phyloP scores from a whole-genome alignment of 768 basidiomycete genomes.

The Coprinopsis strossmayeri region DNA sequence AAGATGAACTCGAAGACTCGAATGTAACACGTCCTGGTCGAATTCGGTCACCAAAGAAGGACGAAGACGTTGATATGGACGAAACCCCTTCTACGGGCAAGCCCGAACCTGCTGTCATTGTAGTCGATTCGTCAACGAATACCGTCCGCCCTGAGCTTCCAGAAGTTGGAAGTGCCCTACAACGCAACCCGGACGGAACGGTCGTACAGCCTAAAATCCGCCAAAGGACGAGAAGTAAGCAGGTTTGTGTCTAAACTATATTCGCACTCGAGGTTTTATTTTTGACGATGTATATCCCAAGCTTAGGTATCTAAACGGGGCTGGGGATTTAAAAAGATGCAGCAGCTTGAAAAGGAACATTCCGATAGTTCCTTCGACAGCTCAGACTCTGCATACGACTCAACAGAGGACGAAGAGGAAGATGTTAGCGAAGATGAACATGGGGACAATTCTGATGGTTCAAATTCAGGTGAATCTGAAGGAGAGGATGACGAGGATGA shows the following conservation, averaged over 20 bases:
- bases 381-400: slow-evolving; percentile 60
- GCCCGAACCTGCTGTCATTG: neutral
- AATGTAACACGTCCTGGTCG: no score
- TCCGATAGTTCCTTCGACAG: slow-evolving; percentile 69
- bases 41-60: slow-evolving; percentile 9
- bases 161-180: slow-evolving; percentile 57
- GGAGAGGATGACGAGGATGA: slow-evolving; percentile 17
- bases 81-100: neutral
- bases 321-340: slow-evolving; percentile 36
- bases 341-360: slow-evolving; percentile 20
- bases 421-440: slow-evolving; percentile 17
- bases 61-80: slow-evolving; percentile 6
- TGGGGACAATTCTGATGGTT: slow-evolving; percentile 14
- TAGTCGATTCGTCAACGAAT: no score
- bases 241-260: slow-evolving; percentile 28
- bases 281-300: neutral
- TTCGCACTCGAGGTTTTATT: neutral
- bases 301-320: slow-evolving; percentile 23
- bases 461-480: slow-evolving; percentile 16
- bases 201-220: slow-evolving; percentile 44
- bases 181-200: slow-evolving; percentile 59
- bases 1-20: slow-evolving; percentile 20
- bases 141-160: no score
- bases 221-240: slow-evolving; percentile 33
- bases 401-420: slow-evolving; percentile 15